A percentile compares a stretch with the other conserved stretches of the same genome.
Evolutionary conservation across 371 early-diverging fungal species (phyloP).

Genomic region (Haplosporangium sp.): DNA sequence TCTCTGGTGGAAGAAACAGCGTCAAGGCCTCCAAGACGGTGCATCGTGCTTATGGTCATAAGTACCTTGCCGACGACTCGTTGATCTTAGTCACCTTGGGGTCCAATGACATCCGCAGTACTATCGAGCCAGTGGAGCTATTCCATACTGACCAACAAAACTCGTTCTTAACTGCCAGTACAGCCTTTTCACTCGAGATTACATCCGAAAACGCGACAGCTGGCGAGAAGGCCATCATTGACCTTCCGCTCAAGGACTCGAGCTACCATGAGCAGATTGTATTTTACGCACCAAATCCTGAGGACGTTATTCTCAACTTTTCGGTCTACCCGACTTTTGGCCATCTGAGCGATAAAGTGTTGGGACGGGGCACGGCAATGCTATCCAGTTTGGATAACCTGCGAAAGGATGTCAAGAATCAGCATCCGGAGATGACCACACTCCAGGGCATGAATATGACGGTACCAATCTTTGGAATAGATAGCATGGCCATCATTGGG

Average conservation of each 20-base stretch:
- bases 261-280: constrained; percentile 71
- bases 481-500: constrained; percentile 70
- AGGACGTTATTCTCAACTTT: constrained; percentile 70
- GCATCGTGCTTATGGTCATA: constrained; percentile 73
- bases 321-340: constrained; percentile 76
- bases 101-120: constrained; percentile 71
- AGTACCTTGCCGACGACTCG: constrained; percentile 69
- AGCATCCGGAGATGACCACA: constrained; percentile 41
- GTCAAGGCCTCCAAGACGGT: constrained; percentile 45
- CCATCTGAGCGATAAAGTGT: constrained; percentile 54
- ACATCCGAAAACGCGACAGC: constrained; percentile 67
- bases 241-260: constrained; percentile 63
- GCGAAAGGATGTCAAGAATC: constrained; percentile 39
- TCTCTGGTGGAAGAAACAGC: constrained; percentile 30
- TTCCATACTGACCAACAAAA: constrained; percentile 49
- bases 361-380: constrained; percentile 71
- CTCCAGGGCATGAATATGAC: constrained; percentile 59
- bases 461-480: constrained; percentile 67
- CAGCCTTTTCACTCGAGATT: constrained; percentile 68
- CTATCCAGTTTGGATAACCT: constrained; percentile 59
- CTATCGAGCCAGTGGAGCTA: constrained; percentile 56
- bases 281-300: constrained; percentile 62
- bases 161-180: constrained; percentile 54
- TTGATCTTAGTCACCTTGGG: constrained; percentile 78
- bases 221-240: constrained; percentile 71